Percentiles rank a stretch among this genome's conserved stretches.
phyloP scores from a whole-genome alignment of 768 basidiomycete genomes.

The Cystobasidium tubakii region DNA sequence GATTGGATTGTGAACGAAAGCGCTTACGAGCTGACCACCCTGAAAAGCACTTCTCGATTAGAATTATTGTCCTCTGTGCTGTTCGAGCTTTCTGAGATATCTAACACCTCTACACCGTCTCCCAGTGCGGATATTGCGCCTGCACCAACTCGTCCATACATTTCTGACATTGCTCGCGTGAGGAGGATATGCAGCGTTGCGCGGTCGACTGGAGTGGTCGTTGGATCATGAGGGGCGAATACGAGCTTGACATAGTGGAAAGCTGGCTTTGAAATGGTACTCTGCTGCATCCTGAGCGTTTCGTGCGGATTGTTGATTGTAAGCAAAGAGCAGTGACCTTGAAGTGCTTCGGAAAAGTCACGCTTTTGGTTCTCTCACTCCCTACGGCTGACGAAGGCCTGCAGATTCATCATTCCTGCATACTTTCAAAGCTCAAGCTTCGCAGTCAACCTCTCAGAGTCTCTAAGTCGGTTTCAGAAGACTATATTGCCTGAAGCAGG shows the following conservation, averaged over 20 bases:
- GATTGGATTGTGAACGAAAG: background rate
- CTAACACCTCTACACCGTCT: constrained; percentile 18
- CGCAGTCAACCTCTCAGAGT: too few relatives aligned
- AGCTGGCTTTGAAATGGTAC: background rate
- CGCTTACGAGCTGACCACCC: constrained; percentile 16
- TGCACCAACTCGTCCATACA: constrained; percentile 21
- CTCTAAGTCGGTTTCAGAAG: too few relatives aligned
- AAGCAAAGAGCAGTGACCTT: background rate
- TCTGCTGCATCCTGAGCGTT: constrained; percentile 1
- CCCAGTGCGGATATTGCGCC: constrained; percentile 10
- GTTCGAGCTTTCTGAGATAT: background rate
- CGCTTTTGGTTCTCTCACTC: background rate
- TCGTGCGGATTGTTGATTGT: background rate
- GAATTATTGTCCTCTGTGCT: background rate
- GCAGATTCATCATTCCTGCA: too few relatives aligned
- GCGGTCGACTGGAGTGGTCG: background rate
- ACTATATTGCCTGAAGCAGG: too few relatives aligned
- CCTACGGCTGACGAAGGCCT: background rate
- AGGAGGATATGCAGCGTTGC: constrained; percentile 27
- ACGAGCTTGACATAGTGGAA: constrained; percentile 17
- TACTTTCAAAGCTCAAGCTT: too few relatives aligned
- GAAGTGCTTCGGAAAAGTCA: background rate
- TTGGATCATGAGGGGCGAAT: constrained; percentile 5
- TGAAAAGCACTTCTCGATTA: constrained; percentile 14
- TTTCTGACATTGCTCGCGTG: constrained; percentile 6